Percentiles rank a stretch among this genome's conserved stretches.
Evolutionary conservation across 768 basidiomycete genomes (phyloP).

Genomic region (Suillus luteus): DNA sequence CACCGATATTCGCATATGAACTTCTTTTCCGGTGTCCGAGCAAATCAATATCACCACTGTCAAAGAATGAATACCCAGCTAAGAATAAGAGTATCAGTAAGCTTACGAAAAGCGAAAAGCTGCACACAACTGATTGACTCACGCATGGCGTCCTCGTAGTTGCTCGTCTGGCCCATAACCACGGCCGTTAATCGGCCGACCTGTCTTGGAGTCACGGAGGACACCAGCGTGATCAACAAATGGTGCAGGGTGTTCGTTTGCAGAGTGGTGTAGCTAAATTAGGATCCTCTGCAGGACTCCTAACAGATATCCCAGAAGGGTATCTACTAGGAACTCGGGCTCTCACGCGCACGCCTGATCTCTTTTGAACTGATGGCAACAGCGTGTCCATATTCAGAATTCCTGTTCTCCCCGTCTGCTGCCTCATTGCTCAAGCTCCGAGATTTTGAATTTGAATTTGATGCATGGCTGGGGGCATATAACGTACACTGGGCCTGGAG

Average conservation of each 20-base stretch:
- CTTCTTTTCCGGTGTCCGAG: conserved; percentile 63
- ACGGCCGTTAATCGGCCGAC: conserved; percentile 57
- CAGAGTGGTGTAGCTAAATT: conserved; percentile 75
- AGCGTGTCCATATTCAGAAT: too few species aligned
- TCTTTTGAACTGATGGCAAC: too few species aligned
- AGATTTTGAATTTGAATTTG: too few species aligned
- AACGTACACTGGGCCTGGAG: too few species aligned
- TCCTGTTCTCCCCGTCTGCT: too few species aligned
- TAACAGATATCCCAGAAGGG: conserved; percentile 75
- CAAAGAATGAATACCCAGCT: conserved; percentile 88
- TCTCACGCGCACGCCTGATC: too few species aligned
- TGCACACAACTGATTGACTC: conserved; percentile 33
- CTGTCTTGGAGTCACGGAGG: conserved; percentile 76
- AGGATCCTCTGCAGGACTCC: conserved; percentile 85
- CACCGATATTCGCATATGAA: conserved; percentile 65
- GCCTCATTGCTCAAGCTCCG: too few species aligned
- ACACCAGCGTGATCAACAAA: conserved; percentile 79
- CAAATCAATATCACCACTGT: conserved; percentile 71
- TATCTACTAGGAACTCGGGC: too few species aligned
- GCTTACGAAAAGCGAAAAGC: not conserved
- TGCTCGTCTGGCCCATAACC: conserved; percentile 47
- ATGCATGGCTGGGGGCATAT: too few species aligned
- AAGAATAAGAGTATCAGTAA: conserved; percentile 16
- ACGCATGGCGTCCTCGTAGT: conserved; percentile 62
- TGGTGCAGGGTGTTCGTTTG: conserved; percentile 82